Evolutionary conservation across 768 basidiomycete species (phyloP).

Genomic region (Suillus variegatus): DNA sequence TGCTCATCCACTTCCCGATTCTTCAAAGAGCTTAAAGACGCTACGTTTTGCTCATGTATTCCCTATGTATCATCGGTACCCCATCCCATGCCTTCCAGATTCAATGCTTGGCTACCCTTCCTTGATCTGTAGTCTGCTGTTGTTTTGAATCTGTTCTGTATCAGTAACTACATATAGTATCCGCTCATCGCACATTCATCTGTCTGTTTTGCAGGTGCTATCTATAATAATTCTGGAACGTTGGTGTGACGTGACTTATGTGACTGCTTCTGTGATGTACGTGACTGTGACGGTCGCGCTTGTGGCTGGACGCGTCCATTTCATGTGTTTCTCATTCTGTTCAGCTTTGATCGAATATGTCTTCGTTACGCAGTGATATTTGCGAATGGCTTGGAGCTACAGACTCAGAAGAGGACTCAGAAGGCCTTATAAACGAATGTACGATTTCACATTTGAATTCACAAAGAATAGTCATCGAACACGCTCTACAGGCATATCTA

Average conservation of each 20-base stretch:
- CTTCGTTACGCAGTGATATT: slow-evolving; percentile 24
- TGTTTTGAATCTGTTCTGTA: slow-evolving; percentile 29
- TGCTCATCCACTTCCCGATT: too few relatives aligned
- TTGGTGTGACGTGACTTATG: neutral
- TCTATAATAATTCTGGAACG: neutral
- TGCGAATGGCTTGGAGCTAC: slow-evolving; percentile 27
- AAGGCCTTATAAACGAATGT: slow-evolving; percentile 54
- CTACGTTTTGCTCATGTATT: slow-evolving; percentile 5
- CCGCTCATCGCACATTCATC: slow-evolving; percentile 14
- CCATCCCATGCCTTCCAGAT: slow-evolving; percentile 6
- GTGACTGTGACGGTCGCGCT: neutral
- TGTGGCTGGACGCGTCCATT: slow-evolving; percentile 5
- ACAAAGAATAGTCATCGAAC: slow-evolving; percentile 10
- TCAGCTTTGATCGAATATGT: slow-evolving; percentile 19
- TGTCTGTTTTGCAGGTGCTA: slow-evolving; percentile 11
- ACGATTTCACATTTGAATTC: slow-evolving; percentile 16
- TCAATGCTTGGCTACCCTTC: neutral
- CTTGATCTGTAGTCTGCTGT: slow-evolving; percentile 20
- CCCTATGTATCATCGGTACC: slow-evolving; percentile 9
- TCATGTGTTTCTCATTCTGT: neutral
- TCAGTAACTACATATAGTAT: slow-evolving; percentile 23
- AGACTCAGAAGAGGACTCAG: slow-evolving; percentile 37
- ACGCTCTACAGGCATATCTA: slow-evolving; percentile 49
- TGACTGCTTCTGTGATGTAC: neutral
- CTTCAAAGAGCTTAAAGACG: slow-evolving; percentile 6